Base-by-base conservation (phyloP, 108 stramenopile genomes). In the Skeletonema tropicum region DNA sequence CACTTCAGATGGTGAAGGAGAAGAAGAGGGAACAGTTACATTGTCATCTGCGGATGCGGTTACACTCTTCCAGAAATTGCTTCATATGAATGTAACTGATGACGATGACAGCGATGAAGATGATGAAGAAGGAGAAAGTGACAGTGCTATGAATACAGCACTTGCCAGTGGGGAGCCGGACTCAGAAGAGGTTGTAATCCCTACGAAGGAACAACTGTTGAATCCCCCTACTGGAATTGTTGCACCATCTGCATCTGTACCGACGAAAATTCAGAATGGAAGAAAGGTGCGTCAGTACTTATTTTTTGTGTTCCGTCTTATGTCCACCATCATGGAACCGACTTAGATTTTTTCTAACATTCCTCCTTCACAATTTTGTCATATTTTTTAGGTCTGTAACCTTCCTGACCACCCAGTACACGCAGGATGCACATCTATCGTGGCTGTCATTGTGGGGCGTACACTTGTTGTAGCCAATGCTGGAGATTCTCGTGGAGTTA, bases 391-490 rank as follows among this genome's bases (percentile, higher is more conserved):
- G 86, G 83, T 90, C 15, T 92, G 92, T 80, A 92, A 88, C 73
- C 83, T 99, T 42, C 95, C 97, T 21, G 98, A 98, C 77, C 93
- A 94, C 62, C 91, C 92, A 6, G 92, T 97, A 23, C 96, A 96
- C 64, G 95, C 97, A 8, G 99, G 99, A 33, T 95, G 93, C 72
- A 99, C 99, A 1, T 91, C 96, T 12, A 85, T 97, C 45, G 94
- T 97, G 4, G 90, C 92, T 29, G 88, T 98, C 5, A 36, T 98
- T 31, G 80, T 91, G 8, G 96, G 90, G 6, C 77, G 82, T 38
- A 86, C 81, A 29, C 69, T 98, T 17, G 92, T 93, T 31, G 93
- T 98, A 11, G 94, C 97, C 63, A 96, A 96, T 74, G 95, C 95
- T 5, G 97, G 97, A 5, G 97, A 97, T 70, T 91, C 91, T 9